These are phyloP conservation scores for Ambrosiella xylebori DNA, from an alignment of 2,329 filamentous ascomycete genomes.

Conservation along the genomic window DNA sequence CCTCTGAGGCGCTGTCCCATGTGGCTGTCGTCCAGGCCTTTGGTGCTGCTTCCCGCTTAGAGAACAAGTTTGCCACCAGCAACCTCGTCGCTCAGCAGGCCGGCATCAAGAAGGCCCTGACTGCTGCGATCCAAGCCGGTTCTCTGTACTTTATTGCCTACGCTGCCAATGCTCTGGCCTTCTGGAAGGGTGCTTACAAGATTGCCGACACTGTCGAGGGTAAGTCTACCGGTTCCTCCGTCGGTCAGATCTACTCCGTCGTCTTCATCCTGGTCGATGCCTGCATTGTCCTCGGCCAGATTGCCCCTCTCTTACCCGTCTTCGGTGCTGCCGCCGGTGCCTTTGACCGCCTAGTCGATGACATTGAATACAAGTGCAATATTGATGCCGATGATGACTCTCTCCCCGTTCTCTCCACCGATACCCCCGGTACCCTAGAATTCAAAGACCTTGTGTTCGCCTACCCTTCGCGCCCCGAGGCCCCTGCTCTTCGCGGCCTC, in stretches of 20 bases:
- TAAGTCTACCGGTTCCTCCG: constrained; percentile 20
- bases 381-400: constrained; percentile 27
- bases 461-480: constrained; percentile 27
- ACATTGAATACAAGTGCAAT: constrained; percentile 33
- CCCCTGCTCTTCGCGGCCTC: constrained; percentile 26
- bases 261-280: constrained; percentile 48
- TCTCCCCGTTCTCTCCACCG: neutral
- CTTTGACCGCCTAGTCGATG: constrained; percentile 38
- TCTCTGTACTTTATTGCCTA: constrained; percentile 51
- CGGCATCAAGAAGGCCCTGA: constrained; percentile 40
- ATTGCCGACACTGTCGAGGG: constrained; percentile 25
- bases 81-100: constrained; percentile 32
- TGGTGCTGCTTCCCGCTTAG: constrained; percentile 39
- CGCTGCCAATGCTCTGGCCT: constrained; percentile 47
- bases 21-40: constrained; percentile 47
- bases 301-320: constrained; percentile 45
- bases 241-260: constrained; percentile 41
- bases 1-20: constrained; percentile 43
- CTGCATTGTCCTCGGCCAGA: constrained; percentile 43
- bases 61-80: constrained; percentile 38
- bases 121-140: constrained; percentile 40
- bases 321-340: constrained; percentile 40
- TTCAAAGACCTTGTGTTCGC: constrained; percentile 28
- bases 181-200: constrained; percentile 46
- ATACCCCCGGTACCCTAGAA: constrained; percentile 25